A percentile compares a stretch with the other conserved stretches of the same genome.
Evolutionary conservation across 768 basidiomycete species (phyloP).

Genomic region (Boletus tylopilopsis): DNA sequence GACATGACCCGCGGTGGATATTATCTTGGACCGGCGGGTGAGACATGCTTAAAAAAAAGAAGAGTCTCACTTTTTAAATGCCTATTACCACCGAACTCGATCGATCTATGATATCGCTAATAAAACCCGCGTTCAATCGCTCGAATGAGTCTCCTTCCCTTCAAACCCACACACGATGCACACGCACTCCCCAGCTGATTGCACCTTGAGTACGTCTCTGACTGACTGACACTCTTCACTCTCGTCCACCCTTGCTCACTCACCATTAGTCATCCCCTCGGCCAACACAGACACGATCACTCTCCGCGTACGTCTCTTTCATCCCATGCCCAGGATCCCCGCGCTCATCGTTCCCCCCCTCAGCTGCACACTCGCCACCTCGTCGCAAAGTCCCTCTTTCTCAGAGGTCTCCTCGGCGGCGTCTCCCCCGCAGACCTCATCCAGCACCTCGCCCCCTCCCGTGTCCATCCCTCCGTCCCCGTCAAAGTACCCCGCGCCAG

Average conservation of each 20-base stretch:
- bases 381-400: conserved; percentile 73
- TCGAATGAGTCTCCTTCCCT: no score
- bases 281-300: no score
- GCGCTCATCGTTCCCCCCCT: no score
- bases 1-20: no score
- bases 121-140: conserved; percentile 5
- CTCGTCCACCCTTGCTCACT: background rate
- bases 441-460: conserved; percentile 30
- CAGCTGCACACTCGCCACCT: conserved; percentile 82
- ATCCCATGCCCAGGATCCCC: no score
- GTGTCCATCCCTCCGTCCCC: conserved; percentile 24
- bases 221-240: background rate
- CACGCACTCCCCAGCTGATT: no score
- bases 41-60: no score
- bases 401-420: conserved; percentile 69
- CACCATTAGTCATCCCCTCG: conserved; percentile 43
- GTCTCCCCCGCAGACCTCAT: conserved; percentile 59
- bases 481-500: conserved; percentile 41
- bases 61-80: no score
- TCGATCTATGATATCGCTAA: no score
- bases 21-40: background rate
- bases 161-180: no score
- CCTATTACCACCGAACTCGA: conserved; percentile 2
- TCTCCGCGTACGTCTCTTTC: conserved; percentile 53
- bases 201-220: conserved; percentile 59